These are phyloP conservation scores for Fusarium bactridioides DNA, from an alignment of 2,329 filamentous ascomycete species.

Conservation along the genomic window DNA sequence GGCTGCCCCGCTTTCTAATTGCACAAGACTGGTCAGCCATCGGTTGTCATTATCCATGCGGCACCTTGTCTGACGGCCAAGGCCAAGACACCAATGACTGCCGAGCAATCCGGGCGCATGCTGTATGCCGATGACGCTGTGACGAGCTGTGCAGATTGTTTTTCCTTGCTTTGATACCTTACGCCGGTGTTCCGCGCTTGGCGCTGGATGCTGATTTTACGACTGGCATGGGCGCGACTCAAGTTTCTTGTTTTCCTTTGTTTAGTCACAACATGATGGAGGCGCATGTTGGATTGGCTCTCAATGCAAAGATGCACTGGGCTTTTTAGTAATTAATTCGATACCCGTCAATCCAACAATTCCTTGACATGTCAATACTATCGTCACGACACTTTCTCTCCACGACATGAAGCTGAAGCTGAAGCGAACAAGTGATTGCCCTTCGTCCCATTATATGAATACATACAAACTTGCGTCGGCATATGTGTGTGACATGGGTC, in stretches of 20 bases:
- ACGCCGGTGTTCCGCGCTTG: conserved; percentile 26
- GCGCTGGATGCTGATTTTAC: conserved; percentile 31
- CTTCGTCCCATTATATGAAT: neutral
- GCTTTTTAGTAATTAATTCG: conserved; percentile 43
- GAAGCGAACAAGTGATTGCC: neutral
- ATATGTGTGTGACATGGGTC: conserved; percentile 11
- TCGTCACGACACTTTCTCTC: neutral
- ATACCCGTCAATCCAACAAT: conserved; percentile 43
- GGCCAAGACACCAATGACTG: conserved; percentile 33
- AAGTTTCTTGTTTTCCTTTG: conserved; percentile 29
- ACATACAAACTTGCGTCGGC: conserved; percentile 6
- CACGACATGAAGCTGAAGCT: neutral
- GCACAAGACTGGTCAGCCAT: conserved; percentile 16
- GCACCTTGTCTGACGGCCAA: conserved; percentile 25
- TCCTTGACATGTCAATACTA: conserved; percentile 6
- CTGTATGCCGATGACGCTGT: conserved; percentile 8
- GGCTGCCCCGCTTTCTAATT: conserved; percentile 25
- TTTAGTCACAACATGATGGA: conserved; percentile 28
- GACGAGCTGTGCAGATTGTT: conserved; percentile 19
- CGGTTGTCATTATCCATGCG: conserved; percentile 13
- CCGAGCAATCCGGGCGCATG: conserved; percentile 26
- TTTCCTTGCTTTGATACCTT: conserved; percentile 30
- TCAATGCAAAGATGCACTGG: conserved; percentile 38
- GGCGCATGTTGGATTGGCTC: conserved; percentile 38
- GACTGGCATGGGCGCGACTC: conserved; percentile 26